Conservation (phyloP, 192 early-diverging fungal species). For the Backusella morwellensis region DNA sequence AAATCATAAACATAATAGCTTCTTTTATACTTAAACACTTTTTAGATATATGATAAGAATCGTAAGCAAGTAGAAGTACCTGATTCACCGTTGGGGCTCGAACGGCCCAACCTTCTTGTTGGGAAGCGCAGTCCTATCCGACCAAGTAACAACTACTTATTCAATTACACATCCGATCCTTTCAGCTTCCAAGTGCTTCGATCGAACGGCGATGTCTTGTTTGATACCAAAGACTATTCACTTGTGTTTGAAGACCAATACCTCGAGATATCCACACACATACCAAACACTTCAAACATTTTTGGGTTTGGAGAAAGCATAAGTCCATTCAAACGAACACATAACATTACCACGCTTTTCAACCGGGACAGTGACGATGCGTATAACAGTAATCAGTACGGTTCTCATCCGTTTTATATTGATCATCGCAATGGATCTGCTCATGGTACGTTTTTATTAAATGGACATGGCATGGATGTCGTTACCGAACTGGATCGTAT, state of each 20-base stretch:
- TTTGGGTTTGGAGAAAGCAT: conserved; percentile 66
- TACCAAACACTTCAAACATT: conserved; percentile 58
- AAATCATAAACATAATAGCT: background rate
- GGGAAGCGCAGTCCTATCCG: background rate
- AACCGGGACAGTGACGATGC: background rate
- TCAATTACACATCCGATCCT: conserved; percentile 30
- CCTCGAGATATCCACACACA: conserved; percentile 54
- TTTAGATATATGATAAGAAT: conserved; percentile 16
- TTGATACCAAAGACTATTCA: conserved; percentile 39
- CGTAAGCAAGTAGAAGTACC: conserved; percentile 20
- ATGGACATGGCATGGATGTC: conserved; percentile 72
- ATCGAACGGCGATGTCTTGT: conserved; percentile 35
- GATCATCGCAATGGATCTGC: conserved; percentile 54
- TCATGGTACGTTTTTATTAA: conserved; percentile 55
- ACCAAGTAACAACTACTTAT: conserved; percentile 15
- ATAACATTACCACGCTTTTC: conserved; percentile 1
- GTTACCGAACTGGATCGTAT: conserved; percentile 38
- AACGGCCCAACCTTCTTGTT: conserved; percentile 4
- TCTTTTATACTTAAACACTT: no score
- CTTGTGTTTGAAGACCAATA: conserved; percentile 68
- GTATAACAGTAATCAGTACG: conserved; percentile 49
- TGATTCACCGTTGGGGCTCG: conserved; percentile 19
- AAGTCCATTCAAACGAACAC: conserved; percentile 52
- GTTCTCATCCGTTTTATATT: conserved; percentile 63
- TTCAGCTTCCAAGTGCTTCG: conserved; percentile 42